Evolutionary conservation across 768 basidiomycete species (phyloP).

Genomic region (Artomyces pyxidatus): DNA sequence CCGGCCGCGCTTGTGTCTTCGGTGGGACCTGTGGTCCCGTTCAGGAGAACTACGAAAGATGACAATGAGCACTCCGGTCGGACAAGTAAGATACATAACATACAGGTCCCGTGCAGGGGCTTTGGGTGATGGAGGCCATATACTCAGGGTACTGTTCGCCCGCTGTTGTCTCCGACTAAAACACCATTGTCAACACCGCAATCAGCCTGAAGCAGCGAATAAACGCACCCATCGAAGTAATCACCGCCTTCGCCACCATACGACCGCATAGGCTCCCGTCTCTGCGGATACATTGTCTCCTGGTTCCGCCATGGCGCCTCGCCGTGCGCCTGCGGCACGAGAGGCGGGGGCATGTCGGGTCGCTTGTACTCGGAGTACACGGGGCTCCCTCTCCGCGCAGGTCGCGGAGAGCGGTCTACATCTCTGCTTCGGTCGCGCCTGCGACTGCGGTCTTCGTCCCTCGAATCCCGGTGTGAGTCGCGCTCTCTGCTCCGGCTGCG

Average conservation of each 20-base stretch:
- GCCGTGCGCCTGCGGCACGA: slow-evolving; percentile 14
- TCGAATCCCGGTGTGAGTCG: slow-evolving; percentile 10
- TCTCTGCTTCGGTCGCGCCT: slow-evolving; percentile 23
- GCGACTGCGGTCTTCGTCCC: slow-evolving; percentile 17
- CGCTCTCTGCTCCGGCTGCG: slow-evolving; percentile 17
- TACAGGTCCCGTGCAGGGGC: slow-evolving; percentile 51
- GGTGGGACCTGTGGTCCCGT: slow-evolving; percentile 42
- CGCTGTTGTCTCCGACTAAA: slow-evolving; percentile 65
- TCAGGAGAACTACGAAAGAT: slow-evolving; percentile 42
- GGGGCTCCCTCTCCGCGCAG: slow-evolving; percentile 33
- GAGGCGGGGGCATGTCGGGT: background rate
- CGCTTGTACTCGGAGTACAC: slow-evolving; percentile 49
- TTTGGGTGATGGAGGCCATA: slow-evolving; percentile 85
- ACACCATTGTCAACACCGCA: slow-evolving; percentile 1
- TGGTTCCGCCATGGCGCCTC: slow-evolving; percentile 38
- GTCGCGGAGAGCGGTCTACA: slow-evolving; percentile 17
- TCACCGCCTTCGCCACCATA: slow-evolving; percentile 36
- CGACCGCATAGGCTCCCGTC: slow-evolving; percentile 22
- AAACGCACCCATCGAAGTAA: slow-evolving; percentile 60
- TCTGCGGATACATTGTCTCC: slow-evolving; percentile 51
- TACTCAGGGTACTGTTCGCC: slow-evolving; percentile 41
- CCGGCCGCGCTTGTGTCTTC: slow-evolving; percentile 42
- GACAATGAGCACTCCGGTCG: background rate
- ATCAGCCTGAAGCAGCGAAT: slow-evolving; percentile 1
- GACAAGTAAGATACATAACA: slow-evolving; percentile 19